Evolutionary conservation across 305 asterid genomes (phyloP).

Genomic region (Withania somnifera): DNA sequence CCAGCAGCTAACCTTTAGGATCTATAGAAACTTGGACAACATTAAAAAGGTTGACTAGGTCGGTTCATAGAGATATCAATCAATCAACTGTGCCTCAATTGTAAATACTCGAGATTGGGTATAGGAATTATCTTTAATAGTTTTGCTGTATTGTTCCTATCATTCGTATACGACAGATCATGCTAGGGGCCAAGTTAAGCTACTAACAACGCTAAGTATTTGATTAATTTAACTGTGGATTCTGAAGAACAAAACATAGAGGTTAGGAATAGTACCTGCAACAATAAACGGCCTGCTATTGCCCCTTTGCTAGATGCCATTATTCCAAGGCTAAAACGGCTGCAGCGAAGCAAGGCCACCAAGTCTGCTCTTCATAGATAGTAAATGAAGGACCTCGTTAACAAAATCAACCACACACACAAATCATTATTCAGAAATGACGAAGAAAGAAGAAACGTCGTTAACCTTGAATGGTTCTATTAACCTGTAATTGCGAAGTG

Average conservation of each 20-base stretch:
- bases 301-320: conserved; percentile 90
- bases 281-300: conserved; percentile 70
- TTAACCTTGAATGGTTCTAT: conserved; percentile 74
- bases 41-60: neutral
- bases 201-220: neutral
- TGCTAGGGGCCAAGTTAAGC: neutral
- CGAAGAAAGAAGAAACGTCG: neutral
- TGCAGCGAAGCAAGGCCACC: conserved; percentile 81
- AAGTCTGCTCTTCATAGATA: conserved; percentile 37
- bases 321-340: conserved; percentile 82
- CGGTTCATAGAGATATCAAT: neutral
- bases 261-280: conserved; percentile 40
- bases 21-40: neutral
- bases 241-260: neutral
- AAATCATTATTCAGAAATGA: neutral
- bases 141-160: neutral
- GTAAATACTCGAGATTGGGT: neutral
- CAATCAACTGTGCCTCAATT: neutral
- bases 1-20: neutral
- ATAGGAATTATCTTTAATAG: neutral
- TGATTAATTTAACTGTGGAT: neutral
- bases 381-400: neutral
- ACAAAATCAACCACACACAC: neutral
- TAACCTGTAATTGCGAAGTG: conserved; percentile 66
- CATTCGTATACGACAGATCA: neutral